Percentiles rank a stretch among this genome's conserved stretches.
Conservation (phyloP, 805 yeast genomes). For the Yamadazyma philogaea region DNA sequence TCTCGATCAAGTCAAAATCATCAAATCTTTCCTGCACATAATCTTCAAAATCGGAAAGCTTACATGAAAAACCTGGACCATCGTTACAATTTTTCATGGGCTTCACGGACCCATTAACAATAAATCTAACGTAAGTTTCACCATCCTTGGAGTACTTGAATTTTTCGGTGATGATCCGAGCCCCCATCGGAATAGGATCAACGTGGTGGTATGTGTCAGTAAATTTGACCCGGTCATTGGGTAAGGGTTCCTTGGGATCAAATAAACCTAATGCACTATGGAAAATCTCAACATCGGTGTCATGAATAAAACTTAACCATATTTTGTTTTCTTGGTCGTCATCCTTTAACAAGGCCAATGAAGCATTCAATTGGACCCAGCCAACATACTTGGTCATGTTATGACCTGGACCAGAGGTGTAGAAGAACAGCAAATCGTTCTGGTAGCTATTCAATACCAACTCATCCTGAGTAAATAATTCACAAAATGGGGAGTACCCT, state of each 20-base stretch:
- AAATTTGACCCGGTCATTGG: constrained; percentile 46
- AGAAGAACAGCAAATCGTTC: constrained; percentile 57
- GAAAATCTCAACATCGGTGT: constrained; percentile 60
- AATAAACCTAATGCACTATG: constrained; percentile 63
- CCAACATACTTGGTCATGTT: constrained; percentile 58
- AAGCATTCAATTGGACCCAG: constrained; percentile 48
- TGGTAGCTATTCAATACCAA: constrained; percentile 61
- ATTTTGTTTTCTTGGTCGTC: constrained; percentile 45
- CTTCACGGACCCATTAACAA: constrained; percentile 39
- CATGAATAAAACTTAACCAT: constrained; percentile 74
- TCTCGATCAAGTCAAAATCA: constrained; percentile 23
- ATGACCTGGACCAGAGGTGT: constrained; percentile 62
- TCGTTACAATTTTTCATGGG: constrained; percentile 32
- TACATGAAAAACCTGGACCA: constrained; percentile 45
- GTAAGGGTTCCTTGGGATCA: constrained; percentile 40
- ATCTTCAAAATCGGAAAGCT: constrained; percentile 32
- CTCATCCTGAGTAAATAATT: constrained; percentile 64
- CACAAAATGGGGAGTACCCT: constrained; percentile 67
- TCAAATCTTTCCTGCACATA: constrained; percentile 27
- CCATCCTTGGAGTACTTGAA: constrained; percentile 26
- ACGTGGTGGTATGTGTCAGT: constrained; percentile 45
- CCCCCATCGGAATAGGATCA: constrained; percentile 40
- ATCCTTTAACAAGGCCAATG: constrained; percentile 48
- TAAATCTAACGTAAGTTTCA: constrained; percentile 31
- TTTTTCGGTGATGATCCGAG: constrained; percentile 38